Conservation (phyloP, 441 rosid species). For the Rhodomyrtus psidioides region DNA sequence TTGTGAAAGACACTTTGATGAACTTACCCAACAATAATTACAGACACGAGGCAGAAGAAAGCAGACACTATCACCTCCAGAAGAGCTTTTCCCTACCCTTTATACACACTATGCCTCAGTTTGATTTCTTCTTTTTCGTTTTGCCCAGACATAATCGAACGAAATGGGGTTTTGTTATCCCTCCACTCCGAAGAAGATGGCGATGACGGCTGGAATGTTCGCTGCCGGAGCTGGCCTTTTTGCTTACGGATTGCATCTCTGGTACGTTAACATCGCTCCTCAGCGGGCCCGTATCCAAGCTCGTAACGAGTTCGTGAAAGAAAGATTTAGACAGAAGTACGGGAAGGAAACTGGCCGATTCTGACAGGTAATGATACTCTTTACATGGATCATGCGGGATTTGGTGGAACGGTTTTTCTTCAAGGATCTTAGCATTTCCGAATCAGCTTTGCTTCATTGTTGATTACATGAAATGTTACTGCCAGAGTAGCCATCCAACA, state of each 20-base stretch:
- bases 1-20: not conserved
- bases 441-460: not conserved
- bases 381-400: not conserved
- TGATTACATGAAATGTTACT: not conserved
- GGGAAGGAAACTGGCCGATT: conserved; percentile 12
- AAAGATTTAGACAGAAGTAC: conserved; percentile 40
- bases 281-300: conserved; percentile 76
- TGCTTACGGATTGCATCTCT: conserved; percentile 30
- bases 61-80: not conserved
- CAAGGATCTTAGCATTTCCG: not conserved
- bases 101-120: not conserved
- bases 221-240: conserved; percentile 43
- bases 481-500: not conserved
- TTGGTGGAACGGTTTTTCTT: not conserved
- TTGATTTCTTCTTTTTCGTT: not conserved
- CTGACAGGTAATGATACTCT: not conserved
- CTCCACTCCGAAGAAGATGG: conserved; percentile 51
- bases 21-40: not conserved
- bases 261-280: conserved; percentile 42
- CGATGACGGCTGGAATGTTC: conserved; percentile 46
- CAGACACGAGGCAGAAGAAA: not conserved
- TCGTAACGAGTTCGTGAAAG: conserved; percentile 54
- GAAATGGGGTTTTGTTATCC: conserved; percentile 51
- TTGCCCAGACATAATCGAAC: not conserved
- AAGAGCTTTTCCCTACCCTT: not conserved